Base-by-base conservation (phyloP, 208 protist species). In the Trypanosoma boissoni region DNA sequence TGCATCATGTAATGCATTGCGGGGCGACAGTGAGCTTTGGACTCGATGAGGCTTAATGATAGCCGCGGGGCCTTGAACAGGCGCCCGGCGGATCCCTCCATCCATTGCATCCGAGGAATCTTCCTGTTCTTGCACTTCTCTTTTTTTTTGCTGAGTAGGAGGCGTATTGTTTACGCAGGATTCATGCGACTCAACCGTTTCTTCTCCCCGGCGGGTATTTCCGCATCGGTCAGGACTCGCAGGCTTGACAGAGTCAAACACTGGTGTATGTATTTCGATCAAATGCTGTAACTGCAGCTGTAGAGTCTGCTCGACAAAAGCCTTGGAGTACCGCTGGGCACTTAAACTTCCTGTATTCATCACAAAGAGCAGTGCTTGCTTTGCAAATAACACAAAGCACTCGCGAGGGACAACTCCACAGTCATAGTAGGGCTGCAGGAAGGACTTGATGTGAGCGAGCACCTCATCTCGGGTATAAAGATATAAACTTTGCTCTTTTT, bases 291-390 rank as follows among this genome's bases (percentile, higher is more conserved):
- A 49, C 28, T 59, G 54, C 26, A 59, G 42, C 36, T 49, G 37
- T 14, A 59, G 39, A 1, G 36, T 28, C 21, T 59, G 41, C 18
- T 21, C 10, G 3, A 59, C 26, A 49, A 59, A 59, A 12, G 0
- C 54, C 24, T 36, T 46, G 2, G 54, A 48, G 16, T 37, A 59
- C 8, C 54, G 37, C 23, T 24, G 54, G 10, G 31, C 26, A 4
- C 54, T 41, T 2, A 59, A 14, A 5, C 32, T 26, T 8, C 23
- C 5, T 0, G 54, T 2, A 37, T 41, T 46, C 54, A 49, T 49
- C 10, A 49, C 39, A 59, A 59, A 59, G 2, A 59, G 21, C 39
- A 59, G 28, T 9, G 54, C 36, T n/a, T 49, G 54, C 27, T 59
- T 59, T 5, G 54, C 54, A 14, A 59, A 10, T 37, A 41, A 32